phyloP scores from a whole-genome alignment of 2,329 filamentous ascomycete genomes.

The Fusarium sarcochroum region DNA sequence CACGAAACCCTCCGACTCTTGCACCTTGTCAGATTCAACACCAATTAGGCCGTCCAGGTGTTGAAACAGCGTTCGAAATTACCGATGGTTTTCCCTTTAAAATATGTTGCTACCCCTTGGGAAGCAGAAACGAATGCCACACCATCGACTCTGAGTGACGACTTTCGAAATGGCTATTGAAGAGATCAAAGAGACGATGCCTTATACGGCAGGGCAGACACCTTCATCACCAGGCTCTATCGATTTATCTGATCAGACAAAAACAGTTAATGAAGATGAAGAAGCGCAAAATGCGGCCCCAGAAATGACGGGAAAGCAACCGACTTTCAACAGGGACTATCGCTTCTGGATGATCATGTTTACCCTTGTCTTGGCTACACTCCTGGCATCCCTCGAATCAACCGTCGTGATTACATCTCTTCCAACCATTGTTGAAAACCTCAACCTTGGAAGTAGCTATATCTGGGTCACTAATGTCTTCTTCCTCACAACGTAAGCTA shows the following conservation, averaged over 20 bases:
- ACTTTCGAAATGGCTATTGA: background rate
- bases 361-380: slow-evolving; percentile 37
- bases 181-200: background rate
- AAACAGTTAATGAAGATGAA: background rate
- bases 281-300: background rate
- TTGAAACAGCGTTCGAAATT: background rate
- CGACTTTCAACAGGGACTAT: slow-evolving; percentile 32
- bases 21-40: no score
- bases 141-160: background rate
- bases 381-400: slow-evolving; percentile 44
- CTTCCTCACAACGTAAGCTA: slow-evolving; percentile 44
- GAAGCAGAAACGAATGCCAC: no score
- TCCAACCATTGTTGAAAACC: slow-evolving; percentile 45
- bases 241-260: background rate
- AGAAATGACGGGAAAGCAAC: background rate
- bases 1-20: no score
- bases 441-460: slow-evolving; percentile 45
- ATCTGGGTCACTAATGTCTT: slow-evolving; percentile 51
- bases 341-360: slow-evolving; percentile 50
- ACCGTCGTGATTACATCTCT: slow-evolving; percentile 49
- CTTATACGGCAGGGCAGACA: background rate
- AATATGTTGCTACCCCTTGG: background rate
- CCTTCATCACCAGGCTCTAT: background rate
- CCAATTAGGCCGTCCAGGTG: background rate
- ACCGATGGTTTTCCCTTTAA: background rate